Evolutionary conservation across 2,329 filamentous ascomycete genomes (phyloP).

Genomic region (Colletotrichum salicis): DNA sequence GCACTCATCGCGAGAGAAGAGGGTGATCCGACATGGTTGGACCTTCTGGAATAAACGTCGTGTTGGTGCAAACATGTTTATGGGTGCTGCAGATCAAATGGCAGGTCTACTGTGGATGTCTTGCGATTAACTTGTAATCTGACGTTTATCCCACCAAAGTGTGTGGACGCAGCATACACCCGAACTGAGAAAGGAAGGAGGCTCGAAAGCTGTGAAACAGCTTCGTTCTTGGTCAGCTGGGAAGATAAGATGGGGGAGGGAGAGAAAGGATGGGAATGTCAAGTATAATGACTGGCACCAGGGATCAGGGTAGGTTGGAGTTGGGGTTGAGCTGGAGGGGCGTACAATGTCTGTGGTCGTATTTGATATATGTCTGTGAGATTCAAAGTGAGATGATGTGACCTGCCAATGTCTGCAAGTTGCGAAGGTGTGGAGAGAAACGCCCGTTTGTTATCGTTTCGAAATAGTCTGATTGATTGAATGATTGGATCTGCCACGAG

Average conservation of each 20-base stretch:
- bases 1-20: slow-evolving; percentile 80
- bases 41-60: slow-evolving; percentile 54
- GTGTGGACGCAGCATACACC: not conserved
- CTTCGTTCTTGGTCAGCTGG: slow-evolving; percentile 30
- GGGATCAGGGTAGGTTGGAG: not conserved
- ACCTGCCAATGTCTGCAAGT: not conserved
- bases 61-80: slow-evolving; percentile 60
- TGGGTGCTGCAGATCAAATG: not conserved
- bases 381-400: slow-evolving; percentile 23
- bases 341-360: not conserved
- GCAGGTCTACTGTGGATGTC: not conserved
- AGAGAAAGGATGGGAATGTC: not conserved
- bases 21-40: slow-evolving; percentile 71
- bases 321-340: too few species aligned
- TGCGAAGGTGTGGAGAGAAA: slow-evolving; percentile 4
- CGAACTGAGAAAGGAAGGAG: not conserved
- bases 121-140: slow-evolving; percentile 2
- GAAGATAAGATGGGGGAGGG: not conserved
- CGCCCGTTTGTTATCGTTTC: slow-evolving; percentile 17
- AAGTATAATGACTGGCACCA: not conserved
- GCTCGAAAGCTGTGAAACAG: slow-evolving; percentile 24
- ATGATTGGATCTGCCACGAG: not conserved
- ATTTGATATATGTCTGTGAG: not conserved
- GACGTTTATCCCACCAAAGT: not conserved
- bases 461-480: not conserved